Base-by-base conservation (phyloP, 2,329 filamentous ascomycete species). In the Beauveria asiatica region DNA sequence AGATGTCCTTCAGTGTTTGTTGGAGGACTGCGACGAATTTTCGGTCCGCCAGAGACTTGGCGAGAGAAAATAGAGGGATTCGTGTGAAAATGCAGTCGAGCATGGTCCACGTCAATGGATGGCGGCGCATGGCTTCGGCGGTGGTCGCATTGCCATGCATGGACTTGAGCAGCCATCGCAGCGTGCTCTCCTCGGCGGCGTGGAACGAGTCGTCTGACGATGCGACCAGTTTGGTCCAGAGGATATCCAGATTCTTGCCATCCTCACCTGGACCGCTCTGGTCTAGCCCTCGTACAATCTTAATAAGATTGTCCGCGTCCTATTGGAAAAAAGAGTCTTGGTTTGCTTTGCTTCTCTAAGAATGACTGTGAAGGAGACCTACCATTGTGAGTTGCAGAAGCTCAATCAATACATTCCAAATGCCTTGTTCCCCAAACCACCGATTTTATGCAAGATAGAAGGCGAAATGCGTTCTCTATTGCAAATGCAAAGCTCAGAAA, bases 51-150 rank as follows among this genome's bases (percentile, higher is more conserved):
- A 96, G 78, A 4, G 88, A 84, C 61, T 85, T 85, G 9, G 89
- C 88, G 25, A 90, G 77, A 11, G 84, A 86, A 50, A 88, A 85
- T 0, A 85, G 75, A 0, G 89, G 86, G 19, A 93, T 83, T n/a
- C 84, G 75, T 54, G 79, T 75, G 58, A 90, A 79, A 52, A 88
- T 76, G 61, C 80, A 80, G 49, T 78, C 76, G 25, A 92, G 70
- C 41, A 91, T 79, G 33, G 75, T 77, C 88, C 84, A 87, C 10
- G 82, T 77, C 57, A 81, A 69, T 51, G 82, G 80, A 65, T 79
- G 83, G 63, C 82, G 76, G 65, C 83, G 78, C 55, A 83, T 66
- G 45, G 75, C 78, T 68, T 84, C 81, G 57, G 80, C 78, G 42
- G 76, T 70, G 37, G 74, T 73, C 25, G 73, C 70, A 45, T 74